Percentiles rank a stretch among this genome's conserved stretches.
These are phyloP conservation scores for Plasmodium gonderi DNA, from an alignment of 169 alveolate species.

Conservation along the genomic window DNA sequence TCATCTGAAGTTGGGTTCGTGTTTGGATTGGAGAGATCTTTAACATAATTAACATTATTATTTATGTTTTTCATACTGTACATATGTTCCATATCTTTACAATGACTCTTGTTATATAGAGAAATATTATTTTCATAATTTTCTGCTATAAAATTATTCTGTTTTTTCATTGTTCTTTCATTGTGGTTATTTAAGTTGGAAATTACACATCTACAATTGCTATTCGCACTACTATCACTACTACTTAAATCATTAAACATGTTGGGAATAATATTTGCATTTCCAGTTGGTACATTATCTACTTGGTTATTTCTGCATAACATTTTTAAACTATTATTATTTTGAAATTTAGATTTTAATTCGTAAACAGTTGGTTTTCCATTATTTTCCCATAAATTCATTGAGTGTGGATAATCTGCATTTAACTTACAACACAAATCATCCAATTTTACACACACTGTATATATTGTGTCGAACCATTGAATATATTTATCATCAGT, in stretches of 20 bases:
- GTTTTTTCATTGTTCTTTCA: neutral
- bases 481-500: constrained; percentile 50
- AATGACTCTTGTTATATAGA: neutral
- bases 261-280: neutral
- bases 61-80: neutral
- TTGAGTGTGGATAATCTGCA: constrained; percentile 75
- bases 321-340: neutral
- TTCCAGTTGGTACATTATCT: neutral
- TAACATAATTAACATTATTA: neutral
- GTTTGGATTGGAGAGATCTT: neutral
- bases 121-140: neutral
- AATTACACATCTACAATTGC: neutral
- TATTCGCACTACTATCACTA: neutral
- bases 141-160: neutral
- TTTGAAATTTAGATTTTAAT: constrained; percentile 26
- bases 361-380: constrained; percentile 12
- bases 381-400: constrained; percentile 75
- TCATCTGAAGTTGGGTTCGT: neutral
- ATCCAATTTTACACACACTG: constrained; percentile 78
- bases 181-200: neutral
- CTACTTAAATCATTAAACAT: neutral
- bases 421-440: constrained; percentile 77
- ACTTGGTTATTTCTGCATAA: neutral
- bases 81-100: neutral
- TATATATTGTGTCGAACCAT: constrained; percentile 79